phyloP scores from a whole-genome alignment of 768 basidiomycete genomes.

The Fistulinella prunicolor region DNA sequence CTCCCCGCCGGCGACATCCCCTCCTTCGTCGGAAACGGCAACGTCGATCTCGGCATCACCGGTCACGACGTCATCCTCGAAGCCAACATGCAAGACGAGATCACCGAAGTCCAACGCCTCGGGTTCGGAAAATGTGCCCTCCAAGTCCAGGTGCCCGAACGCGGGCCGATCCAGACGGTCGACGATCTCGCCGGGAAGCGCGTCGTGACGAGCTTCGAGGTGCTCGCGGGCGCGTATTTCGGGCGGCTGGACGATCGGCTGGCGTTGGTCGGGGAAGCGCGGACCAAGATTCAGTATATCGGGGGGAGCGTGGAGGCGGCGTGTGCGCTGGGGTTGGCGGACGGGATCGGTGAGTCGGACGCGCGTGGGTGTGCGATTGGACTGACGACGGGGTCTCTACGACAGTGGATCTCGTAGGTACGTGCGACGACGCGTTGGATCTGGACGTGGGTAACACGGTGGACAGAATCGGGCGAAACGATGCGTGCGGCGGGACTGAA shows the following conservation, averaged over 20 bases:
- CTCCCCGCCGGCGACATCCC: slow-evolving; percentile 97
- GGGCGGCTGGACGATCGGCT: slow-evolving; percentile 54
- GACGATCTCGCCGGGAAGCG: slow-evolving; percentile 87
- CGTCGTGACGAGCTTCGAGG: slow-evolving; percentile 93
- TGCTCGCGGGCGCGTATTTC: slow-evolving; percentile 82
- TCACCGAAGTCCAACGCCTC: slow-evolving; percentile 78
- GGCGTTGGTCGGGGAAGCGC: slow-evolving; percentile 48
- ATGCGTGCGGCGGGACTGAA: slow-evolving; percentile 98
- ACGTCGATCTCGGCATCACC: slow-evolving; percentile 95
- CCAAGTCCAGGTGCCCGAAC: slow-evolving; percentile 88
- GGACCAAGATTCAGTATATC: slow-evolving; percentile 89
- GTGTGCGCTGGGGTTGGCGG: slow-evolving; percentile 92
- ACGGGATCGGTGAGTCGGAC: slow-evolving; percentile 79
- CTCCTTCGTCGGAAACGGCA: slow-evolving; percentile 96
- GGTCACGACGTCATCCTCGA: slow-evolving; percentile 98
- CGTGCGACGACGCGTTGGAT: slow-evolving; percentile 53
- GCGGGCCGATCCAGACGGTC: slow-evolving; percentile 60
- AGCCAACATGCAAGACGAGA: slow-evolving; percentile 71
- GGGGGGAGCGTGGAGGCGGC: slow-evolving; percentile 99
- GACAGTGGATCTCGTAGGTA: slow-evolving; percentile 82
- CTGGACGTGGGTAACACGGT: background rate
- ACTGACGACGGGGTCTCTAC: background rate
- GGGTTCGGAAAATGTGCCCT: slow-evolving; percentile 91
- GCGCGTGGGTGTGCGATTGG: background rate
- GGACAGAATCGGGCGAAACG: slow-evolving; percentile 93